A percentile compares a stretch with the other conserved stretches of the same genome.
These are phyloP conservation scores for Fomitopsis palustris DNA, from an alignment of 1,284 basidiomycete species.

Conservation along the genomic window DNA sequence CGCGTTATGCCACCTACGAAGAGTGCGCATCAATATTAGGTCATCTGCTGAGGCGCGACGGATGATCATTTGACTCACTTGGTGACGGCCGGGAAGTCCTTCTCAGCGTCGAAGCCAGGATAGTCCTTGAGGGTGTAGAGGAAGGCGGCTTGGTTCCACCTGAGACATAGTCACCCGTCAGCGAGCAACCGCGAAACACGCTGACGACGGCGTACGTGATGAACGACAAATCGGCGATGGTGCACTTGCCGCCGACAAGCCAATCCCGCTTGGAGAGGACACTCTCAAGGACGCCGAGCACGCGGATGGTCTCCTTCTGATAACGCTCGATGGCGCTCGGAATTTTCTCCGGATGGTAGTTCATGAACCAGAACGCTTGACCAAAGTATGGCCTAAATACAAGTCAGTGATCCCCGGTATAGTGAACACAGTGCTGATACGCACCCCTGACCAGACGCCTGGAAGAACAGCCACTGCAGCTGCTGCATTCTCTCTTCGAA, in stretches of 20 bases:
- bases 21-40: no score
- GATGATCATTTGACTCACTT: not conserved
- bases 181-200: not conserved
- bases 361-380: conserved; percentile 26
- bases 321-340: conserved; percentile 30
- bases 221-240: conserved; percentile 23
- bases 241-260: conserved; percentile 18
- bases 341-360: conserved; percentile 21
- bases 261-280: conserved; percentile 16
- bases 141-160: conserved; percentile 16
- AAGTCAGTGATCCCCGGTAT: not conserved
- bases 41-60: no score
- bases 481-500: conserved; percentile 20
- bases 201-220: conserved; percentile 6
- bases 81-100: conserved; percentile 14
- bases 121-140: conserved; percentile 8
- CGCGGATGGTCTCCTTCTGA: conserved; percentile 29
- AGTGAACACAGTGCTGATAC: not conserved
- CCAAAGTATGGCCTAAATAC: conserved; percentile 10
- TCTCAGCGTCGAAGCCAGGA: conserved; percentile 9
- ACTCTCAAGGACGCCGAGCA: conserved; percentile 29
- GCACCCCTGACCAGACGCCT: conserved; percentile 28
- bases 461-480: conserved; percentile 31
- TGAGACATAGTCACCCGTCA: no score
- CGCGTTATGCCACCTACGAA: not conserved